Conservation (phyloP, 371 early-diverging fungal species). For the Apophysomyces elegans region DNA sequence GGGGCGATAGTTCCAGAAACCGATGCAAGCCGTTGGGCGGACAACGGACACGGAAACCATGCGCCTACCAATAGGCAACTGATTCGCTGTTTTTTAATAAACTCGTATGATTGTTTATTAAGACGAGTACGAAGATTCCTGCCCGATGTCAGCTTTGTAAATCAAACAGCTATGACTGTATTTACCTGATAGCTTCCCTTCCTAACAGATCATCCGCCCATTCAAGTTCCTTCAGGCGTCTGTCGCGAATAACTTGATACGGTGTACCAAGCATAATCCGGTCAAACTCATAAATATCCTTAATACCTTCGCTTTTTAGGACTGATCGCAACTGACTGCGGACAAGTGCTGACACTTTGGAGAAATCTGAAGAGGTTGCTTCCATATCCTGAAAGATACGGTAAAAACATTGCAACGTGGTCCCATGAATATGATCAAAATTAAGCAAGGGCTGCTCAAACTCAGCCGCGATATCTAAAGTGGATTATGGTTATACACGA, state of each 20-base stretch:
- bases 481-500: not conserved
- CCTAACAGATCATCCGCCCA: conserved; percentile 70
- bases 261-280: conserved; percentile 68
- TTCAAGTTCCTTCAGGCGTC: conserved; percentile 73
- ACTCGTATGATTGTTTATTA: conserved; percentile 71
- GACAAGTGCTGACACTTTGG: conserved; percentile 61
- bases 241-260: conserved; percentile 65
- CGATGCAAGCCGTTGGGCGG: conserved; percentile 20
- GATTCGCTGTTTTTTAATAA: conserved; percentile 73
- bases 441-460: conserved; percentile 69
- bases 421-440: conserved; percentile 63
- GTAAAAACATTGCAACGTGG: conserved; percentile 61
- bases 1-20: not conserved
- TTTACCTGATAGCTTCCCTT: conserved; percentile 67
- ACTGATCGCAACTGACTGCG: conserved; percentile 57
- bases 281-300: conserved; percentile 58
- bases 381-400: conserved; percentile 74
- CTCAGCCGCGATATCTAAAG: conserved; percentile 52
- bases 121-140: conserved; percentile 68
- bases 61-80: conserved; percentile 70
- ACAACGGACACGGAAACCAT: conserved; percentile 68
- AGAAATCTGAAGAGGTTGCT: conserved; percentile 63
- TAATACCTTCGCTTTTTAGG: conserved; percentile 43
- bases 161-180: not conserved
- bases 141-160: not conserved